phyloP scores from a whole-genome alignment of 805 yeast species.

The Candida coleopterorum region DNA sequence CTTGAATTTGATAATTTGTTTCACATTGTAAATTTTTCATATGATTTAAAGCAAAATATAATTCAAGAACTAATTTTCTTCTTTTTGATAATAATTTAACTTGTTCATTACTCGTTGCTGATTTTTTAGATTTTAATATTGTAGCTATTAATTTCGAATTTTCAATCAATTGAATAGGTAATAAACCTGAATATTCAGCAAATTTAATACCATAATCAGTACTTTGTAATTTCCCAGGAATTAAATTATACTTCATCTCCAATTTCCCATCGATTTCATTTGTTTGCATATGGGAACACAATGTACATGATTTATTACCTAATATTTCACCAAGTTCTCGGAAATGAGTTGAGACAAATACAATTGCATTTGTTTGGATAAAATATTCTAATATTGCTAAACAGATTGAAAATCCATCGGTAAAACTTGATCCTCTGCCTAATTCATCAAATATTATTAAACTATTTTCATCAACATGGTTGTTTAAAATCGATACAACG shows the following conservation, averaged over 20 bases:
- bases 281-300: constrained; percentile 33
- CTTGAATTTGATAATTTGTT: constrained; percentile 2
- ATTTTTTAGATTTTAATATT: constrained; percentile 1
- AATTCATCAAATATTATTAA: constrained; percentile 51
- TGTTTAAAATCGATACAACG: constrained; percentile 40
- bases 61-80: constrained; percentile 8
- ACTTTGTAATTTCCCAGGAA: constrained; percentile 14
- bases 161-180: constrained; percentile 17
- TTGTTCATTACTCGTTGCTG: constrained; percentile 1
- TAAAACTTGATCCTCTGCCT: constrained; percentile 41
- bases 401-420: constrained; percentile 52
- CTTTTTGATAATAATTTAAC: constrained; percentile 2
- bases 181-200: constrained; percentile 16
- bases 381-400: constrained; percentile 39
- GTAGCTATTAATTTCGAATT: constrained; percentile 21
- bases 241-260: constrained; percentile 26
- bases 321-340: constrained; percentile 34
- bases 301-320: constrained; percentile 26
- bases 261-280: constrained; percentile 13
- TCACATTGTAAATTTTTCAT: constrained; percentile 2
- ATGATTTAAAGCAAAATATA: constrained; percentile 9
- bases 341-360: constrained; percentile 44
- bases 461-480: constrained; percentile 20
- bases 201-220: constrained; percentile 27
- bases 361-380: constrained; percentile 14